Conservation (phyloP, 2,329 filamentous ascomycete species). For the Thelonectria rubi region DNA sequence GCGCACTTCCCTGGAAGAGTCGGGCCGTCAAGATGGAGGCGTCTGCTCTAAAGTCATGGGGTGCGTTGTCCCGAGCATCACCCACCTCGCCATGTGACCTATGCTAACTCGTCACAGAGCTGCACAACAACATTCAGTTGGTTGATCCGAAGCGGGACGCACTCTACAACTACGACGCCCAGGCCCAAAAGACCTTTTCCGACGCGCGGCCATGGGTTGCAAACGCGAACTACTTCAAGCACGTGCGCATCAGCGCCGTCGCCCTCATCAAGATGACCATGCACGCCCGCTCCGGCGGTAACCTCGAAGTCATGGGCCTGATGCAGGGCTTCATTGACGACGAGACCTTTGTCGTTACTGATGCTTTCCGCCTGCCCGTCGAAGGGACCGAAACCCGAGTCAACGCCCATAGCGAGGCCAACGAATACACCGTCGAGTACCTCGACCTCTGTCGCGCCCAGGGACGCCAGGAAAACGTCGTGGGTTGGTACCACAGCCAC, state of each 20-base stretch:
- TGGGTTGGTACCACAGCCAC: conserved; percentile 98
- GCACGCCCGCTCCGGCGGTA: conserved; percentile 95
- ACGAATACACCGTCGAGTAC: conserved; percentile 96
- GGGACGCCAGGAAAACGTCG: conserved; percentile 85
- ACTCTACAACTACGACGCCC: conserved; percentile 83
- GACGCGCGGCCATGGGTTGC: conserved; percentile 76
- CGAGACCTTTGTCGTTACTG: conserved; percentile 89
- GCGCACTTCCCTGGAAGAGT: conserved; percentile 24
- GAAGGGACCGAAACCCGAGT: conserved; percentile 99
- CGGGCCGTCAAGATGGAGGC: conserved; percentile 42
- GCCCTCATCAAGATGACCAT: conserved; percentile 99
- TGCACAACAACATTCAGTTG: conserved; percentile 85
- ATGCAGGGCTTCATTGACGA: conserved; percentile 95
- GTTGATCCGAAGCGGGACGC: conserved; percentile 89
- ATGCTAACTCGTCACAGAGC: conserved; percentile 64
- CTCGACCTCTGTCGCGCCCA: conserved; percentile 78
- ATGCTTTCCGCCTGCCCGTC: conserved; percentile 91
- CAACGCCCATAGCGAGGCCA: conserved; percentile 93
- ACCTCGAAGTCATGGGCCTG: conserved; percentile 94
- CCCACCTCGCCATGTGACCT: too few species aligned
- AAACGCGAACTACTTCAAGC: conserved; percentile 89
- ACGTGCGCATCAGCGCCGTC: conserved; percentile 90
- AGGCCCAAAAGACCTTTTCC: conserved; percentile 72
- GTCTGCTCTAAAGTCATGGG: conserved; percentile 46
- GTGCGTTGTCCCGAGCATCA: conserved; percentile 18